phyloP scores from a whole-genome alignment of 2,329 filamentous ascomycete genomes.

The Taxawa tesnikishii region DNA sequence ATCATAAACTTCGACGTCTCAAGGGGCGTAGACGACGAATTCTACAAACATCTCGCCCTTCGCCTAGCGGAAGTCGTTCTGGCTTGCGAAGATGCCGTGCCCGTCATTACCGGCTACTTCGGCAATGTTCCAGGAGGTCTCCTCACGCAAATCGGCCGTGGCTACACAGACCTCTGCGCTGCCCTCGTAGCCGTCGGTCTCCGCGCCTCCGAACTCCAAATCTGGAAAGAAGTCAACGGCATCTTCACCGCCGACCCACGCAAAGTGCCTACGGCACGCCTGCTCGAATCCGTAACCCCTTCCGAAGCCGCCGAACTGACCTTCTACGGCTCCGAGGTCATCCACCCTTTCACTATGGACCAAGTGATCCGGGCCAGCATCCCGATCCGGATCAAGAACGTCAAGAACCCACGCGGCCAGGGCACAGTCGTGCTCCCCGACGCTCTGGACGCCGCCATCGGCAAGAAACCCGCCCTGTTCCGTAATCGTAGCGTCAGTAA shows the following conservation, averaged over 20 bases:
- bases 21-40: conserved; percentile 32
- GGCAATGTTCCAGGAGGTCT: conserved; percentile 84
- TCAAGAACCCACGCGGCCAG: conserved; percentile 69
- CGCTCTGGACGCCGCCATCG: conserved; percentile 40
- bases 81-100: conserved; percentile 30
- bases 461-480: conserved; percentile 33
- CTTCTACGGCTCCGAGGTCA: conserved; percentile 66
- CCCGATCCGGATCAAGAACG: conserved; percentile 82
- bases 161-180: conserved; percentile 93
- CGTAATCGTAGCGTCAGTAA: conserved; percentile 34
- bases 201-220: conserved; percentile 78
- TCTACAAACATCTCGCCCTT: conserved; percentile 30
- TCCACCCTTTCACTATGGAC: conserved; percentile 98
- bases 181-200: conserved; percentile 82
- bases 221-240: conserved; percentile 98
- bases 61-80: conserved; percentile 29
- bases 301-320: conserved; percentile 93
- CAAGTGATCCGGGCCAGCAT: conserved; percentile 69
- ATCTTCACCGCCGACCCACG: conserved; percentile 80
- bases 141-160: conserved; percentile 82
- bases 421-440: conserved; percentile 81
- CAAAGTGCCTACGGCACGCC: conserved; percentile 82
- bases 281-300: conserved; percentile 82
- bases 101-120: conserved; percentile 73
- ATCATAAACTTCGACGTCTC: conserved; percentile 50